phyloP scores from a whole-genome alignment of 2,329 filamentous ascomycete genomes.

The Pseudocercospora crystallina region DNA sequence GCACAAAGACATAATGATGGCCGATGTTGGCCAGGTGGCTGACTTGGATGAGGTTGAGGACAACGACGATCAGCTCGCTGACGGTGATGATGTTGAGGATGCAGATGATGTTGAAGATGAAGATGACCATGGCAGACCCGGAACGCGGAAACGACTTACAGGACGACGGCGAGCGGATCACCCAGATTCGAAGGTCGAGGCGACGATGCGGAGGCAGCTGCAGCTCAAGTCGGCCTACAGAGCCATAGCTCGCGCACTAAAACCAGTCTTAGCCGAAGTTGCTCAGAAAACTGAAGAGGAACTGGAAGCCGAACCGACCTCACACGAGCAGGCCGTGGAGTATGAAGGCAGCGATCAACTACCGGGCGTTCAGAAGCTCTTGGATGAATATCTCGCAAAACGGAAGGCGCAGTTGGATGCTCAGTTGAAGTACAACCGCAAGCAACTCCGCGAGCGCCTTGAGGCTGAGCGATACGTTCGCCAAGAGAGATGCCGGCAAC shows the following conservation, averaged over 20 bases:
- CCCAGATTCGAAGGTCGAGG: constrained; percentile 46
- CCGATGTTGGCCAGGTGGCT: constrained; percentile 12
- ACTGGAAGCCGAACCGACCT: constrained; percentile 55
- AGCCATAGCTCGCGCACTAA: constrained; percentile 62
- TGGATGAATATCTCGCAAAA: constrained; percentile 49
- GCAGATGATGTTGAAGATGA: constrained; percentile 28
- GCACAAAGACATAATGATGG: constrained; percentile 14
- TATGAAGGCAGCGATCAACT: constrained; percentile 49
- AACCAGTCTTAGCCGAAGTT: constrained; percentile 65
- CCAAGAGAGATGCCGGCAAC: constrained; percentile 34
- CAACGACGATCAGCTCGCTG: constrained; percentile 17
- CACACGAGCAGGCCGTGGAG: constrained; percentile 55
- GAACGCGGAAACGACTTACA: constrained; percentile 21
- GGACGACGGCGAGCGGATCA: constrained; percentile 50
- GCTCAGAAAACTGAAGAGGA: constrained; percentile 60
- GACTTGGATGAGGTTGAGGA: constrained; percentile 20
- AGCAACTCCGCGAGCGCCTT: constrained; percentile 38
- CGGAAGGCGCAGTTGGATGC: constrained; percentile 41
- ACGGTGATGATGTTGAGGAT: constrained; percentile 26
- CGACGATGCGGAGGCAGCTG: constrained; percentile 57
- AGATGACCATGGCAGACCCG: constrained; percentile 20
- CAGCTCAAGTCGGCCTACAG: constrained; percentile 66
- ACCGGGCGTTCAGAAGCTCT: constrained; percentile 38
- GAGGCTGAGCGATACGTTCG: constrained; percentile 40
- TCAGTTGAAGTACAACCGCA: constrained; percentile 38